A percentile compares a stretch with the other conserved stretches of the same genome.
Conservation (phyloP, 371 early-diverging fungal genomes). For the Lichtheimia ornata region DNA sequence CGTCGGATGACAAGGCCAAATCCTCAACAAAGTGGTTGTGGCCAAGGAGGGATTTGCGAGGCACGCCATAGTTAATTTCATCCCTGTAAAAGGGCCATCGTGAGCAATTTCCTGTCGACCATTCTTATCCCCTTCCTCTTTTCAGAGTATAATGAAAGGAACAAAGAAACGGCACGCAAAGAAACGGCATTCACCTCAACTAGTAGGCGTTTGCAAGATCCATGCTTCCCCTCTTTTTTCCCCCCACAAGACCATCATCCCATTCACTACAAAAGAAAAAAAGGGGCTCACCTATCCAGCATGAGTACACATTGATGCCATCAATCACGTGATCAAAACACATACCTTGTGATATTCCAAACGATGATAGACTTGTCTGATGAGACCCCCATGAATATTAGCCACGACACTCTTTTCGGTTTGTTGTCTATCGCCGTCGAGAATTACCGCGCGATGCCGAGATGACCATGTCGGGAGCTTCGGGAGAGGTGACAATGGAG, state of each 20-base stretch:
- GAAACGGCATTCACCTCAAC: constrained; percentile 24
- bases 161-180: neutral
- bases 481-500: constrained; percentile 19
- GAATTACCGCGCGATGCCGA: constrained; percentile 20
- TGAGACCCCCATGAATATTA: neutral
- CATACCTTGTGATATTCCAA: constrained; percentile 84
- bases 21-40: constrained; percentile 99
- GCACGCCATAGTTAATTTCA: constrained; percentile 89
- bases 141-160: neutral
- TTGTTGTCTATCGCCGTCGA: too few relatives aligned
- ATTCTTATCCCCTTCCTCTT: neutral
- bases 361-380: constrained; percentile 95
- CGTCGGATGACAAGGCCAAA: constrained; percentile 96
- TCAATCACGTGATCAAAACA: neutral
- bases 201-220: constrained; percentile 5
- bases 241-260: neutral
- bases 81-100: constrained; percentile 56
- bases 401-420: too few relatives aligned
- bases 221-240: constrained; percentile 1
- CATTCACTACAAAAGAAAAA: constrained; percentile 1
- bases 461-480: constrained; percentile 18
- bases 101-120: constrained; percentile 17
- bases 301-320: neutral
- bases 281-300: constrained; percentile 5
- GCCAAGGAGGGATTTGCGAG: constrained; percentile 87